Percentiles rank a stretch among this genome's conserved stretches.
Conservation (phyloP, 495 filamentous ascomycete genomes). For the Aspergillus sclerotioniger region DNA sequence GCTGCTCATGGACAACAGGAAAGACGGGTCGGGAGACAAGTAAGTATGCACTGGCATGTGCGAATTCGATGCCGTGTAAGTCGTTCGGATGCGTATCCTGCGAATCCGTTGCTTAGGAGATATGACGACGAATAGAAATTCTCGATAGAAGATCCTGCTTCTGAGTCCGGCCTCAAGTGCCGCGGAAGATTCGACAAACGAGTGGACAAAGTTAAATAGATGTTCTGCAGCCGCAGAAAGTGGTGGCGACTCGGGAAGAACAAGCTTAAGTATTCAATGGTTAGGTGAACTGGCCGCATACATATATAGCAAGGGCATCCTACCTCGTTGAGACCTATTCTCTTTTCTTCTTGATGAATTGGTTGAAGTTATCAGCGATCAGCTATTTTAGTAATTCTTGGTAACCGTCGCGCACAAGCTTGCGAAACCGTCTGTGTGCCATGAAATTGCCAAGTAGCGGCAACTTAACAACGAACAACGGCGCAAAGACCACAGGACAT, state of each 20-base stretch:
- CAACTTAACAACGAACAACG: constrained; percentile 31
- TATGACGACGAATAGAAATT: neutral
- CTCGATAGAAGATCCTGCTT: constrained; percentile 24
- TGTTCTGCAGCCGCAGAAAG: neutral
- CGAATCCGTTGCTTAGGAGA: too few species aligned
- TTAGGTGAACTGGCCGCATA: neutral
- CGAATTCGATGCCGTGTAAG: constrained; percentile 3
- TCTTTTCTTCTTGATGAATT: neutral
- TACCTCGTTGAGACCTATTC: neutral
- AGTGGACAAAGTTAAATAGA: neutral
- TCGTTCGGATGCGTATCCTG: neutral
- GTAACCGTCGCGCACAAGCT: constrained; percentile 33
- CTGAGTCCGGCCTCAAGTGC: constrained; percentile 7
- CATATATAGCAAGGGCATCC: neutral
- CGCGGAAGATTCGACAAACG: neutral
- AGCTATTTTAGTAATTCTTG: constrained; percentile 33
- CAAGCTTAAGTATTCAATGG: neutral
- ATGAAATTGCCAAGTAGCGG: constrained; percentile 32
- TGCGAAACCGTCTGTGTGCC: constrained; percentile 33
- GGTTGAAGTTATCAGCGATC: constrained; percentile 22
- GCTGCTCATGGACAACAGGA: constrained; percentile 17
- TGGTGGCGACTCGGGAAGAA: neutral
- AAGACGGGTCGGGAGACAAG: neutral
- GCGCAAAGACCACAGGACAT: constrained; percentile 30
- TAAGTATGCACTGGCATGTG: constrained; percentile 2